Base-by-base conservation (phyloP, 345 rosid genomes). In the Gossypioides kirkii region DNA sequence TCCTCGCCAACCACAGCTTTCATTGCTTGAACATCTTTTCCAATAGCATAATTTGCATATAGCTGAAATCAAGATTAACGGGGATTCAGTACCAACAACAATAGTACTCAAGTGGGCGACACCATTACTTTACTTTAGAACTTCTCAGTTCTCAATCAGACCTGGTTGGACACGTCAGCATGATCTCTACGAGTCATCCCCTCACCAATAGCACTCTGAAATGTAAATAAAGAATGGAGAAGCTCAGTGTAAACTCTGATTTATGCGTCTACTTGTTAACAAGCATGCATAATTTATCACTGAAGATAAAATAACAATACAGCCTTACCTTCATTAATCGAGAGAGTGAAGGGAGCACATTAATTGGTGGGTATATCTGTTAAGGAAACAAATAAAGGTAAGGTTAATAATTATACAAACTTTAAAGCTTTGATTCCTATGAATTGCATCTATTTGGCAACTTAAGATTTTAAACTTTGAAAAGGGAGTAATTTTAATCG, bases 1-100 rank as follows among this genome's bases (percentile, higher is more conserved):
- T 93, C 98, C 81, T 91, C 98, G 89, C 98, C 98, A 17, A 94
- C 98, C 80, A 91, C 97, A 62, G 97, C 97, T 83, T 94, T 90
- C 98, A 94, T 94, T 61, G 98, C 98, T 82, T 94, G 96, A 18
- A 94, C 97, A 79, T 94, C 97, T 82, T 94, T 91, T 67, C 98
- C 98, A 73, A 91, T 94, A 45, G 98, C 97, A 71, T 94, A 90
- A 77, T 94, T 94, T 71, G 98, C 98, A 81, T 93, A 93, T 53
- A 93, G 82, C 98, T 93, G 88, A 72, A 75, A 60, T 18, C 6
- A 43, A 76, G 63, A 70, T 70, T 14, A 23, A 50, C 60, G 60
- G 70, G 42, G 63, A 16, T 65, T 41, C 58, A 79, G 45, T 42
- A 17, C 0, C 1, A 42, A 52, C 36, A 61, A 72, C 52, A 70